These are phyloP conservation scores for Boechera stricta DNA, from an alignment of 345 rosid species.

Conservation along the genomic window DNA sequence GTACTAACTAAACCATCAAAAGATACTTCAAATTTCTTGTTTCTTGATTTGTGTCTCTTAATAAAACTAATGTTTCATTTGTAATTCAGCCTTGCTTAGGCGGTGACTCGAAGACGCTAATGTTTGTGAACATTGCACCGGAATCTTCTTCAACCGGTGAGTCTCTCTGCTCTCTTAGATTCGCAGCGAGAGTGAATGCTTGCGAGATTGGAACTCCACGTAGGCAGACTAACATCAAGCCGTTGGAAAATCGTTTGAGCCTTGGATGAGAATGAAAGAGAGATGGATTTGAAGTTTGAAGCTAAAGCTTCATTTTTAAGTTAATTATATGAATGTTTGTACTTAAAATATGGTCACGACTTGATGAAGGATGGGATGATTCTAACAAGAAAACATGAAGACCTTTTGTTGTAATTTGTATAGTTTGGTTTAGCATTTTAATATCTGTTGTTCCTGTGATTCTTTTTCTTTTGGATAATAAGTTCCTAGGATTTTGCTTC, in stretches of 20 bases:
- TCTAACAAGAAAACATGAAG: constrained; percentile 24
- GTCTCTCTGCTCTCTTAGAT: constrained; percentile 92
- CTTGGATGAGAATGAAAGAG: constrained; percentile 53
- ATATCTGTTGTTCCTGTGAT: constrained; percentile 8
- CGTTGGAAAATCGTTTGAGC: constrained; percentile 74
- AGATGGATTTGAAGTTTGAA: constrained; percentile 28
- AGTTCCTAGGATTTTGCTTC: constrained; percentile 26
- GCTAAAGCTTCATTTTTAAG: constrained; percentile 22
- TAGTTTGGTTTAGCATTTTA: constrained; percentile 42
- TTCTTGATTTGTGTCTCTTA: constrained; percentile 36
- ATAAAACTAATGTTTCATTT: constrained; percentile 31
- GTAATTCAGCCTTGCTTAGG: constrained; percentile 90
- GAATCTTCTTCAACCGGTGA: constrained; percentile 82
- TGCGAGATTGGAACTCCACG: constrained; percentile 99
- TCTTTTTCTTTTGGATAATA: constrained; percentile 9
- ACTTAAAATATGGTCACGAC: constrained; percentile 35
- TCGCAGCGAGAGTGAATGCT: constrained; percentile 96
- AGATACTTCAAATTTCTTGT: not conserved
- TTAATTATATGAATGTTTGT: constrained; percentile 45
- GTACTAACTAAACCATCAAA: constrained; percentile 45
- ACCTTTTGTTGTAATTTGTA: constrained; percentile 50
- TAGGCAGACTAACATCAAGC: constrained; percentile 61
- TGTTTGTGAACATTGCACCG: constrained; percentile 94
- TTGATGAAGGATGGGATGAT: constrained; percentile 35
- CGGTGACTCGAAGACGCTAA: constrained; percentile 91